Evolutionary conservation across 2,329 filamentous ascomycete genomes (phyloP).

Genomic region (Didymellaceae sp.): DNA sequence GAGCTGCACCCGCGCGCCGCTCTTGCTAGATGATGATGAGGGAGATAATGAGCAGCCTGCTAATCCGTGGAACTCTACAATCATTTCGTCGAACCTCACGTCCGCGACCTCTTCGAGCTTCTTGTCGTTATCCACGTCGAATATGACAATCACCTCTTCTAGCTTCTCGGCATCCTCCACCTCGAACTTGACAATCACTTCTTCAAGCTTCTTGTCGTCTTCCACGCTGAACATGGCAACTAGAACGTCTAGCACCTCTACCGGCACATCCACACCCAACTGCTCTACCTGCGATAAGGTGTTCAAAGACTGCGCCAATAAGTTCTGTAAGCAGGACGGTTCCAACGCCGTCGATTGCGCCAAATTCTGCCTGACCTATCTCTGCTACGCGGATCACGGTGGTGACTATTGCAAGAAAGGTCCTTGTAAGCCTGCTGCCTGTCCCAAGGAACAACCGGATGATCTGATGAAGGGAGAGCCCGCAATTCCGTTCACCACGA

Average conservation of each 20-base stretch:
- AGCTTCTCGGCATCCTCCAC: background rate
- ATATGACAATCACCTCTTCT: background rate
- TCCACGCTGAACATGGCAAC: too few relatives aligned
- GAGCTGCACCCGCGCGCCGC: constrained; percentile 29
- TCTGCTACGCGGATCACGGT: background rate
- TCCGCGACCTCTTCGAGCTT: background rate
- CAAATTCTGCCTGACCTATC: background rate
- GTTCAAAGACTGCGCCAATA: background rate
- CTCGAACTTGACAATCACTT: background rate
- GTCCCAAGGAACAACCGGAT: background rate
- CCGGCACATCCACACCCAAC: background rate
- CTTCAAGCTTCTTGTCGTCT: too few relatives aligned
- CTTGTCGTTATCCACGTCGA: background rate
- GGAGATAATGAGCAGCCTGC: constrained; percentile 28
- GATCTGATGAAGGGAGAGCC: background rate
- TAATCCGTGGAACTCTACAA: background rate
- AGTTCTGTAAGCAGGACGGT: constrained; percentile 3
- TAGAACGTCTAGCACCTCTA: background rate
- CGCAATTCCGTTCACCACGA: constrained; percentile 1
- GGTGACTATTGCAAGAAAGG: constrained; percentile 6
- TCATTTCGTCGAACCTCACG: background rate
- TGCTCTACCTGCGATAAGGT: background rate
- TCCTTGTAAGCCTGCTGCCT: constrained; percentile 2
- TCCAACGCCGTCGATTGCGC: constrained; percentile 2
- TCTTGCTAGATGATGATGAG: constrained; percentile 40